Conservation (phyloP, 2,329 filamentous ascomycete species). For the Colletotrichum melonis region DNA sequence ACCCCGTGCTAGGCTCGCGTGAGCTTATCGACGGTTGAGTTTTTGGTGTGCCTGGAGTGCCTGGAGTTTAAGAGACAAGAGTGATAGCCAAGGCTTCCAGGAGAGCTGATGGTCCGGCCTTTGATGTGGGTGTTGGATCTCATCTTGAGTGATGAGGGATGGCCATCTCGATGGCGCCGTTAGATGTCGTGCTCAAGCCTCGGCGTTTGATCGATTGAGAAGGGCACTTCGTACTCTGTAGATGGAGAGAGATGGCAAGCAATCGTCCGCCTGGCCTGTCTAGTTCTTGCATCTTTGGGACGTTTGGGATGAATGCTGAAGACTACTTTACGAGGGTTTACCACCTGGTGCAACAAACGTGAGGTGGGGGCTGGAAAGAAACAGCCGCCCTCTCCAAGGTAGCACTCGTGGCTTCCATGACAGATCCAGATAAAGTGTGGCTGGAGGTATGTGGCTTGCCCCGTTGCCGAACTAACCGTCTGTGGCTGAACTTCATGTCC, state of each 20-base stretch:
- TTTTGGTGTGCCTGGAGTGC: neutral
- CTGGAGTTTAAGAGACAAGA: neutral
- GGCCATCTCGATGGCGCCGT: neutral
- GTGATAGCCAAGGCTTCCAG: neutral
- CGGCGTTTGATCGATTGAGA: neutral
- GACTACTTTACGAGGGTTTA: neutral
- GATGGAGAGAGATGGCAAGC: neutral
- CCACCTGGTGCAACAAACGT: slow-evolving; percentile 18
- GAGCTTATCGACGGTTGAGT: slow-evolving; percentile 24
- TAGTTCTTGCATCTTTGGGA: neutral
- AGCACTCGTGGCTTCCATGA: too few species aligned
- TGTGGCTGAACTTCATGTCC: neutral
- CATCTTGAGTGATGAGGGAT: neutral
- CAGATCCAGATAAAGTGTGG: neutral
- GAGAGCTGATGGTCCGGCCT: neutral
- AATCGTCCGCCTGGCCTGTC: neutral
- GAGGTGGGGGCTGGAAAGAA: neutral
- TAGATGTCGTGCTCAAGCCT: neutral
- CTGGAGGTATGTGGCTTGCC: neutral
- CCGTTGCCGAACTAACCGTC: neutral
- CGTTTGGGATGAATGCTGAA: slow-evolving; percentile 14
- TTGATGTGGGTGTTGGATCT: neutral
- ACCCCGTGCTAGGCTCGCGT: slow-evolving; percentile 1
- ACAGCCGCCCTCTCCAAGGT: neutral
- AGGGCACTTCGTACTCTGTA: too few species aligned